Conservation (phyloP, 495 filamentous ascomycete genomes). For the Pyrenopolyporus hunteri region DNA sequence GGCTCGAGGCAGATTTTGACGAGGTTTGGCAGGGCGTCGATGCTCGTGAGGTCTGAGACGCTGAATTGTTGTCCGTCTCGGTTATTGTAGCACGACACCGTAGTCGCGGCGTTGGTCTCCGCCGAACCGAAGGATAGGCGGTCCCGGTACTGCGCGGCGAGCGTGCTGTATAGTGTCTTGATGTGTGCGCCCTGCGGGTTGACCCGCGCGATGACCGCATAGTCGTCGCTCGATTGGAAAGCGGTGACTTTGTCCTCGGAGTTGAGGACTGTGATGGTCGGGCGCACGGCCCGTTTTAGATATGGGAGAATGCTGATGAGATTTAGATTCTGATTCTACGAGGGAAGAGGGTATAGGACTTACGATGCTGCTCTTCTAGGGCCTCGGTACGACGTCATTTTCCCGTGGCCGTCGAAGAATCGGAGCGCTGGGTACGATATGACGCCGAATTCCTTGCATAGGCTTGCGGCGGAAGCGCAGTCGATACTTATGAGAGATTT, state of each 20-base stretch:
- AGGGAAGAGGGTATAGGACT: conserved; percentile 22
- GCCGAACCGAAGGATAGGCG: conserved; percentile 51
- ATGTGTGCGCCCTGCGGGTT: conserved; percentile 31
- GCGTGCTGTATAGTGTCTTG: conserved; percentile 25
- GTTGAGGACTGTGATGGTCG: conserved; percentile 41
- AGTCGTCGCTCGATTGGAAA: conserved; percentile 49
- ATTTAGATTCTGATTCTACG: too few relatives aligned
- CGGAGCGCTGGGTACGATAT: conserved; percentile 56
- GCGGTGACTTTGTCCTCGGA: conserved; percentile 32
- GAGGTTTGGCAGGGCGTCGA: conserved; percentile 45
- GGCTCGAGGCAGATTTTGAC: conserved; percentile 44
- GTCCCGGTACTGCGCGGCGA: conserved; percentile 47
- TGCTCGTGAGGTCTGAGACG: conserved; percentile 39
- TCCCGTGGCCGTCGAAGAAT: conserved; percentile 46
- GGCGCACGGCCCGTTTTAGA: conserved; percentile 46
- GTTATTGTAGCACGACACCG: conserved; percentile 51
- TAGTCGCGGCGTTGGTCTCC: conserved; percentile 30
- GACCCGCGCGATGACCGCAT: conserved; percentile 52
- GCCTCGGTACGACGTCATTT: conserved; percentile 48
- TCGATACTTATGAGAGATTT: conserved; percentile 49
- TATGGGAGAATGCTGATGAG: conserved; percentile 48
- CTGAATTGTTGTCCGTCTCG: conserved; percentile 45
- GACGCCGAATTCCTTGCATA: conserved; percentile 49
- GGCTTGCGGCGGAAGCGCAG: conserved; percentile 45
- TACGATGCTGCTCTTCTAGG: conserved; percentile 47